These are phyloP conservation scores for Terana coerulea DNA, from an alignment of 768 basidiomycete genomes.

Conservation along the genomic window DNA sequence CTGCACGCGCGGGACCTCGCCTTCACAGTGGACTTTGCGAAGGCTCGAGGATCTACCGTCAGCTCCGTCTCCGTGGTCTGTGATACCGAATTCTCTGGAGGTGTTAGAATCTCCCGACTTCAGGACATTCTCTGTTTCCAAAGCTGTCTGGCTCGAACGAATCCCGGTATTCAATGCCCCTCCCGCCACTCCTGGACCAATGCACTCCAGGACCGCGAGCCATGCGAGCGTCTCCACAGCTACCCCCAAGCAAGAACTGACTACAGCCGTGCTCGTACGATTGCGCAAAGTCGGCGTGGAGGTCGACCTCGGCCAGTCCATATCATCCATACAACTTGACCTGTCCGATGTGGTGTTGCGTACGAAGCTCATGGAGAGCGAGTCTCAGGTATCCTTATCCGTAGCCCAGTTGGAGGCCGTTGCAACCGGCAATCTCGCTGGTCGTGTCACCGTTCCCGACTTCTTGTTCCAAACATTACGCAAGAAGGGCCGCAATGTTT, in stretches of 20 bases:
- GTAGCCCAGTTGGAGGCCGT: slow-evolving; percentile 49
- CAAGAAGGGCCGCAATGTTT: slow-evolving; percentile 39
- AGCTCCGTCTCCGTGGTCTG: slow-evolving; percentile 69
- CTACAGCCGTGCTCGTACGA: slow-evolving; percentile 62
- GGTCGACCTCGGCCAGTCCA: slow-evolving; percentile 83
- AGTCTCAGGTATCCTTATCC: slow-evolving; percentile 63
- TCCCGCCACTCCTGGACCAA: slow-evolving; percentile 25
- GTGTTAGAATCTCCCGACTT: slow-evolving; percentile 76
- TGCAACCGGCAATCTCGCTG: slow-evolving; percentile 72
- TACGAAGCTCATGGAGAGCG: slow-evolving; percentile 57
- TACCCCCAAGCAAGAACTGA: slow-evolving; percentile 41
- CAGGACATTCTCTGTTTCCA: slow-evolving; percentile 94
- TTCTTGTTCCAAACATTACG: slow-evolving; percentile 76
- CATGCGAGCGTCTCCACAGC: slow-evolving; percentile 15
- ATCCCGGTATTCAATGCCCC: slow-evolving; percentile 69
- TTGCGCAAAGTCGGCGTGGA: slow-evolving; percentile 70
- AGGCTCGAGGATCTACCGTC: slow-evolving; percentile 31
- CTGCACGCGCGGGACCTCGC: slow-evolving; percentile 79
- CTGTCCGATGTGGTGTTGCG: slow-evolving; percentile 61
- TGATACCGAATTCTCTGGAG: slow-evolving; percentile 83
- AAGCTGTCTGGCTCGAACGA: slow-evolving; percentile 90
- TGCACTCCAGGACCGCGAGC: slow-evolving; percentile 16
- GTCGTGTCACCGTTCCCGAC: slow-evolving; percentile 59
- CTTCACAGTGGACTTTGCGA: slow-evolving; percentile 71
- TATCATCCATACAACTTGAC: slow-evolving; percentile 65